Conservation (phyloP, 148 eudicot species). For the Salicornia ramosissima region DNA sequence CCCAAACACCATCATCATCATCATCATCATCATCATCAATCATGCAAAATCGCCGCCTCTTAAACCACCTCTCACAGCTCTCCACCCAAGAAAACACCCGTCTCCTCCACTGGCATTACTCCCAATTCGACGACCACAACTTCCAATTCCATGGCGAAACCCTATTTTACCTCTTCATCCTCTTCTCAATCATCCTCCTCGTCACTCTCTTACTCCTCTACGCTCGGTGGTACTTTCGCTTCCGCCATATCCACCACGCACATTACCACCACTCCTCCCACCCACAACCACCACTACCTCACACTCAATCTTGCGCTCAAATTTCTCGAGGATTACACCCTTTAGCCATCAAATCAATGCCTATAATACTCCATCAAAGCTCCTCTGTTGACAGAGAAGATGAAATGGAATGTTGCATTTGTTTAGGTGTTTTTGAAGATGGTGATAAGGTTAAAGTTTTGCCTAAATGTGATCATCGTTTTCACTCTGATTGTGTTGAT, state of each 20-base stretch:
- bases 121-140: conserved; percentile 54
- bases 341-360: conserved; percentile 33
- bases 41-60: conserved; percentile 19
- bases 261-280: background rate
- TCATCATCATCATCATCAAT: background rate
- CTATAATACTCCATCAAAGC: conserved; percentile 38
- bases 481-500: conserved; percentile 75
- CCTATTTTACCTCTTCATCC: conserved; percentile 55
- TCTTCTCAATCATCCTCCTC: conserved; percentile 52
- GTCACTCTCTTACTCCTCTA: conserved; percentile 48
- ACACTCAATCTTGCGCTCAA: conserved; percentile 7
- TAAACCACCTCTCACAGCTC: conserved; percentile 29
- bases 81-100: conserved; percentile 25
- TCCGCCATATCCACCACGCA: conserved; percentile 26
- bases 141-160: conserved; percentile 72
- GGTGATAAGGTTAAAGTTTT: conserved; percentile 66
- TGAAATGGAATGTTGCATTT: conserved; percentile 64
- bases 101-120: conserved; percentile 65
- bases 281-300: conserved; percentile 14
- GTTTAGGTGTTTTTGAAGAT: conserved; percentile 56
- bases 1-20: background rate
- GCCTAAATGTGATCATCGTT: conserved; percentile 51
- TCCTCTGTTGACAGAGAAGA: conserved; percentile 15
- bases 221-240: conserved; percentile 63
- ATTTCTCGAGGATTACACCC: conserved; percentile 37